Evolutionary conservation across 768 basidiomycete species (phyloP).

Genomic region (Dioszegia crocea): DNA sequence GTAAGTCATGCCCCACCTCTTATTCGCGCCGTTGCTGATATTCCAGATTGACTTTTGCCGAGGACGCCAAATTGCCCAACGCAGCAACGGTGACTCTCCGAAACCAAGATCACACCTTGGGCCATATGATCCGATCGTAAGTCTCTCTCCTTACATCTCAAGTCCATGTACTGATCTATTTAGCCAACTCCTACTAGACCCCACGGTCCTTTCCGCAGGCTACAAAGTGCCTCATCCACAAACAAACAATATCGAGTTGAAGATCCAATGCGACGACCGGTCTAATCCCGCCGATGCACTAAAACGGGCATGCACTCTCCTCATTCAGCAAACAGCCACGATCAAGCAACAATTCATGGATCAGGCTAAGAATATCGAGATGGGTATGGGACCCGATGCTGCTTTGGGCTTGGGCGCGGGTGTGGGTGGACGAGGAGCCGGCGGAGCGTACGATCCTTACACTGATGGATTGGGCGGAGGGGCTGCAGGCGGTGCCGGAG

Average conservation of each 20-base stretch:
- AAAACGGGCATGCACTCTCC: constrained; percentile 73
- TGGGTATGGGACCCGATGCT: constrained; percentile 43
- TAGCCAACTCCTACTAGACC: constrained; percentile 86
- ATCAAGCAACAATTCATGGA: constrained; percentile 50
- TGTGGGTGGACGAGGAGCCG: not conserved
- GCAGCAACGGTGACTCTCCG: constrained; percentile 90
- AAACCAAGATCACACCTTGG: constrained; percentile 96
- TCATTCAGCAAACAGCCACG: constrained; percentile 62
- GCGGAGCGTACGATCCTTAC: constrained; percentile 35
- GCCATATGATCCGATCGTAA: constrained; percentile 87
- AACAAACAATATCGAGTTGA: constrained; percentile 88
- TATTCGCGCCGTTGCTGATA: not conserved
- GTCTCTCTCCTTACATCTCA: constrained; percentile 6
- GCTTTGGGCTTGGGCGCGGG: constrained; percentile 6
- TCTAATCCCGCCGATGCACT: constrained; percentile 76
- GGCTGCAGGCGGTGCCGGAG: constrained; percentile 12
- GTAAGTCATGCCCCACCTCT: constrained; percentile 57
- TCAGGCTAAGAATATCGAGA: constrained; percentile 49
- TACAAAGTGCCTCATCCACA: constrained; percentile 98
- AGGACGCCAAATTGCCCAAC: constrained; percentile 97
- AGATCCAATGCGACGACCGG: constrained; percentile 89
- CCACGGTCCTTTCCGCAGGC: constrained; percentile 86
- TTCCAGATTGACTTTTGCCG: constrained; percentile 77
- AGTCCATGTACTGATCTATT: constrained; percentile 4
- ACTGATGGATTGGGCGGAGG: constrained; percentile 29